phyloP scores from a whole-genome alignment of 2,329 filamentous ascomycete genomes.

The Xylariaceae sp. region DNA sequence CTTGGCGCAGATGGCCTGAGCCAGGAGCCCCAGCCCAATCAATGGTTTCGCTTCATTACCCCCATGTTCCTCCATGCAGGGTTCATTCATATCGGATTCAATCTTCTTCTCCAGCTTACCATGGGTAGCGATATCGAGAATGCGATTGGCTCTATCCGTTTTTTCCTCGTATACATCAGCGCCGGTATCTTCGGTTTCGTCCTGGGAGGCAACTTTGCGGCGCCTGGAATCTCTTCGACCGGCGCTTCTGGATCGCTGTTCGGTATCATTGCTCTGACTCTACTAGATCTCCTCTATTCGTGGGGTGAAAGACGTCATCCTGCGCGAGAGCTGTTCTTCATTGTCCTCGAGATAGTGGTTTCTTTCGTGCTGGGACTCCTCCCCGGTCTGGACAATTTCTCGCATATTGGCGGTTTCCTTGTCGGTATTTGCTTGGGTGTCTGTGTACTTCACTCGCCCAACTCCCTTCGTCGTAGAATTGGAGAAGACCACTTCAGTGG shows the following conservation, averaged over 20 bases:
- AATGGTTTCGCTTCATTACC: conserved; percentile 95
- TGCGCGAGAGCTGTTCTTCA: conserved; percentile 78
- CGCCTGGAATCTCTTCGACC: conserved; percentile 72
- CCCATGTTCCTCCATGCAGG: conserved; percentile 96
- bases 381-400: conserved; percentile 93
- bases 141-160: conserved; percentile 81
- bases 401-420: conserved; percentile 91
- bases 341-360: conserved; percentile 78
- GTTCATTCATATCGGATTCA: conserved; percentile 92
- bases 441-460: conserved; percentile 82
- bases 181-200: conserved; percentile 95
- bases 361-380: conserved; percentile 89
- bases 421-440: conserved; percentile 87
- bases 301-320: conserved; percentile 77
- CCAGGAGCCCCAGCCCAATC: conserved; percentile 65
- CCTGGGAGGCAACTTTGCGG: conserved; percentile 88
- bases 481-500: conserved; percentile 49
- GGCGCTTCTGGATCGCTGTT: conserved; percentile 90
- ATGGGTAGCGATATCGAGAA: conserved; percentile 90
- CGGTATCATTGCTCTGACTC: conserved; percentile 79
- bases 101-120: conserved; percentile 84
- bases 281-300: conserved; percentile 88
- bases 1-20: conserved; percentile 40
- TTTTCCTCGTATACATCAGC: conserved; percentile 82
- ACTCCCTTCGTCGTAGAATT: conserved; percentile 68